phyloP scores from a whole-genome alignment of 164 flowering plant genomes.

The Euptelea pleiosperma region DNA sequence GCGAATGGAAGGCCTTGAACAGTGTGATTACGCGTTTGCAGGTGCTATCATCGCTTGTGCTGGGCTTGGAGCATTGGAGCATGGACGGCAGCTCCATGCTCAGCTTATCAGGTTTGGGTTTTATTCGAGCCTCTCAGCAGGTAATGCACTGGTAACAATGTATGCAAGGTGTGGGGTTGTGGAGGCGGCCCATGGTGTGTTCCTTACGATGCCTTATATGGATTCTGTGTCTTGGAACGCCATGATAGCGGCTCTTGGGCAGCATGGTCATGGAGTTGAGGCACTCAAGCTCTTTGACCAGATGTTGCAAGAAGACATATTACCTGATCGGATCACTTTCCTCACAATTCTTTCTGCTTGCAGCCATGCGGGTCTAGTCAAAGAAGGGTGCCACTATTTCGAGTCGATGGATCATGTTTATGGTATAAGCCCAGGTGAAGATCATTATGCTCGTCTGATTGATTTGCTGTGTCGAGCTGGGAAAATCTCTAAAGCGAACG shows the following conservation, averaged over 20 bases:
- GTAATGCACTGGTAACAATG: slow-evolving; percentile 76
- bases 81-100: slow-evolving; percentile 72
- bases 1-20: slow-evolving; percentile 47
- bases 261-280: slow-evolving; percentile 65
- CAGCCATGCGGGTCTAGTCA: slow-evolving; percentile 69
- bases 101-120: slow-evolving; percentile 50
- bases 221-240: slow-evolving; percentile 63
- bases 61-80: slow-evolving; percentile 65
- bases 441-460: slow-evolving; percentile 74
- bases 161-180: slow-evolving; percentile 75
- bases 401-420: slow-evolving; percentile 43
- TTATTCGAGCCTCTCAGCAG: slow-evolving; percentile 70
- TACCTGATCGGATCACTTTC: slow-evolving; percentile 69
- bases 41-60: slow-evolving; percentile 70
- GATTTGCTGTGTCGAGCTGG: slow-evolving; percentile 84
- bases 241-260: slow-evolving; percentile 69
- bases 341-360: slow-evolving; percentile 79
- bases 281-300: slow-evolving; percentile 55
- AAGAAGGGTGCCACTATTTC: slow-evolving; percentile 59
- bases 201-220: slow-evolving; percentile 48
- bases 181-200: slow-evolving; percentile 48
- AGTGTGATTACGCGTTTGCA: slow-evolving; percentile 74
- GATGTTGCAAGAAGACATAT: slow-evolving; percentile 55
- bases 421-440: slow-evolving; percentile 63
- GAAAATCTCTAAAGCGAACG: slow-evolving; percentile 54